Evolutionary conservation across 2,329 filamentous ascomycete species (phyloP), one percentile per base, ranked within the genome.

Genomic region (Colletotrichum sp.): DNA sequence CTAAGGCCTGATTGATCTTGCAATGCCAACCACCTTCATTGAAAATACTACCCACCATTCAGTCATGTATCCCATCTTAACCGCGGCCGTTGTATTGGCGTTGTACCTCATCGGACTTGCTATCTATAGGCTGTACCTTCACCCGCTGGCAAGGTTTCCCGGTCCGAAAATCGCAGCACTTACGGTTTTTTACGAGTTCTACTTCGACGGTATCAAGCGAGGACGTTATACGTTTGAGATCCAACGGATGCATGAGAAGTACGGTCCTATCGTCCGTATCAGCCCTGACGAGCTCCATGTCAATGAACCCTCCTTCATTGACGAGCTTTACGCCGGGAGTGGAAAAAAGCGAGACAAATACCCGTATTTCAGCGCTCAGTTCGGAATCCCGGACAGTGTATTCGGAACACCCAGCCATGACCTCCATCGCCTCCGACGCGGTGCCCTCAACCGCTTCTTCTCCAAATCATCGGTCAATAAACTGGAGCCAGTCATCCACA

Each of bases 211-310:
- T 8, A 18, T 29, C 11, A 67, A 66, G 27, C 62, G 9, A 21
- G 9, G 38, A 18, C 8, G 59, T 38, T 55, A 43, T 38, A 29
- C 66, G 13, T 27, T 27, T 15, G 24, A 75, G 38, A 73, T 76
- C 36, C 43, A 51, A 27, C 24, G 55, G 15, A 15, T 77, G 51
- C 74, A 77, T 43, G 36, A 75, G 5, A 34, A 70, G 31, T 77
- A 77, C 47, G 76, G 75, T 8, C 80, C 81, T 8, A 83, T 86
- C 55, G 78, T 85, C 59, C 82, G 84, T 47, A 85, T 85, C 75
- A 83, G 78, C 71, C 83, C 83, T 6, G 57, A 76, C 58, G 77
- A 81, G 65, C 70, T 82, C 2, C 78, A 79, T 67, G 77, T 82
- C 54, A 59, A 76, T 6, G 79, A 82, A 63, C 75, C 79, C 1